These are phyloP conservation scores for Torrubiella hemipterigena DNA, from an alignment of 2,329 filamentous ascomycete species.

Conservation along the genomic window DNA sequence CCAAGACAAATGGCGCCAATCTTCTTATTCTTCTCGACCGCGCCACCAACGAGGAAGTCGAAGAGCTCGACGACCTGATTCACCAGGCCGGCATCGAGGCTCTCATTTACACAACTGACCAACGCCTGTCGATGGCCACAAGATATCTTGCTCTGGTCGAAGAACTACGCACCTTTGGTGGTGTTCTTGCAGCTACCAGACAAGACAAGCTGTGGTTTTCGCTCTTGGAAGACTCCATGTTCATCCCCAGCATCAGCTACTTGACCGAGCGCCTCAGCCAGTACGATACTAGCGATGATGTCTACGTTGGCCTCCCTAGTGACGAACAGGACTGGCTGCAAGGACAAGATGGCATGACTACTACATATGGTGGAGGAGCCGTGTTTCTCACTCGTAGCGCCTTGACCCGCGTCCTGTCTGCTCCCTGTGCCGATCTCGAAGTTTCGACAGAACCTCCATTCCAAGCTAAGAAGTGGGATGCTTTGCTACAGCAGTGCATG, in stretches of 20 bases:
- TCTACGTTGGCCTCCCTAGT: constrained; percentile 31
- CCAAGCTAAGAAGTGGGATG: constrained; percentile 24
- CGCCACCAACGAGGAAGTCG: constrained; percentile 19
- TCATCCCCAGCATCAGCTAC: constrained; percentile 28
- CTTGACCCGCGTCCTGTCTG: constrained; percentile 18
- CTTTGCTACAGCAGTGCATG: constrained; percentile 27
- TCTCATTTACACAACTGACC: constrained; percentile 18
- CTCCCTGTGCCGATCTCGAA: constrained; percentile 24
- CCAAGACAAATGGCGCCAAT: constrained; percentile 28
- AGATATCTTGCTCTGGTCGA: constrained; percentile 26
- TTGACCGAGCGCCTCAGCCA: constrained; percentile 24
- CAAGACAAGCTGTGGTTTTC: constrained; percentile 27
- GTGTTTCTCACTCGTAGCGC: constrained; percentile 27
- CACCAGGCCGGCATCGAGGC: constrained; percentile 25
- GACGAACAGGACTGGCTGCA: constrained; percentile 29
- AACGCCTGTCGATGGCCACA: constrained; percentile 17
- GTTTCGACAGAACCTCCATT: constrained; percentile 7
- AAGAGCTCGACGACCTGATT: constrained; percentile 18
- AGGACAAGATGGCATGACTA: constrained; percentile 19
- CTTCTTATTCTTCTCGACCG: constrained; percentile 29
- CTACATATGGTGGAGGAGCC: constrained; percentile 32
- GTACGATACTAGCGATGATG: constrained; percentile 18
- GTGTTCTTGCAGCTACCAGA: constrained; percentile 20
- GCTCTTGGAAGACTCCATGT: constrained; percentile 33
- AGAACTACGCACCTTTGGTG: constrained; percentile 19